Base-by-base conservation (phyloP, 23 red algal species). In the Gracilaria caudata region DNA sequence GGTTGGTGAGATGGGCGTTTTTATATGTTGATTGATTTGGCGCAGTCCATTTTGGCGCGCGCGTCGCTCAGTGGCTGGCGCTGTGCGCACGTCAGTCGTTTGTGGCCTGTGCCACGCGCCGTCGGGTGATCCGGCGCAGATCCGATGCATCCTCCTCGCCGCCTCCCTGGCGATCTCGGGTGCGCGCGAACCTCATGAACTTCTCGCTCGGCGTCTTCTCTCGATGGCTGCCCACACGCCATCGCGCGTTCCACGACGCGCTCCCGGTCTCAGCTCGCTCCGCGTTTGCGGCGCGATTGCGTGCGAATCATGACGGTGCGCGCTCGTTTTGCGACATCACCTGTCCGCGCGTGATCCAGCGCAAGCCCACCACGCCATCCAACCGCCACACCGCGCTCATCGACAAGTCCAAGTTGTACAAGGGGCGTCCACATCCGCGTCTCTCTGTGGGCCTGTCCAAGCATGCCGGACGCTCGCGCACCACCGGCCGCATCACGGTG, bases 331-430 rank as follows among this genome's bases (percentile, higher is more conserved):
- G 70, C 70, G 90, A 93, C 60, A 80, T 93, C 44, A 98, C 95
- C 25, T 81, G 90, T 34, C 95, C 95, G 30, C 77, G 60, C 20
- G 89, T 98, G 33, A 90, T 93, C 59, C 87, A 94, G 60, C 86
- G 92, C 23, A 94, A 92, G 59, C 95, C 95, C 0, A 94, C 89
- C 20, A 98, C 95, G 24, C 95, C 95, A 8, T 94, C 95, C 53
- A 83, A 94, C 41, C 92, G 95, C 40, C 87, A 93, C 80, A 94
- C 91, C 28, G 92, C 92, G 26, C 85, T 98, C 58, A 94, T 75
- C 46, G 90, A 98, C 46, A 89, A 88, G 43, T 98, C 95, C 26
- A 75, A 84, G 19, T 66, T 98, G 32, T 94, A 94, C 71, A 87
- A 86, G 32, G 95, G 95, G 2, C 84, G 86, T 30, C 95, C 95